phyloP scores from a whole-genome alignment of 306 rosid genomes.

The Sindora glabra region DNA sequence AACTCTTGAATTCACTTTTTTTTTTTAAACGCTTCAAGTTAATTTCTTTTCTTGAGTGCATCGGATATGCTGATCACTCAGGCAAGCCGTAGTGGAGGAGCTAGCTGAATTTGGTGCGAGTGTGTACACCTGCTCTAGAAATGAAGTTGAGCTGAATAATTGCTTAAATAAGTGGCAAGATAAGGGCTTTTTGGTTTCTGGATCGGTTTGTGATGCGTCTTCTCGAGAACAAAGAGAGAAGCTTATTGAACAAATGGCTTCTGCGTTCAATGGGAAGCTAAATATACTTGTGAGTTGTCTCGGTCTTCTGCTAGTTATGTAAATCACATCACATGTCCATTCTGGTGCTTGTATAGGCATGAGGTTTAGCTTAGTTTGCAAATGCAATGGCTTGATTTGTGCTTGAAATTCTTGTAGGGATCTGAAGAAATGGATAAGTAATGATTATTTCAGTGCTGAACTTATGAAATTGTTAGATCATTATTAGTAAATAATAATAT shows the following conservation, averaged over 20 bases:
- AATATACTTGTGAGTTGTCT: slow-evolving; percentile 58
- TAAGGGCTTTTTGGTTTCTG: slow-evolving; percentile 54
- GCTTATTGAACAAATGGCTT: slow-evolving; percentile 41
- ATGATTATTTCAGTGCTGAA: too few species aligned
- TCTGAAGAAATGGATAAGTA: too few species aligned
- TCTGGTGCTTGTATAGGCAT: too few species aligned
- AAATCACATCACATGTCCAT: too few species aligned
- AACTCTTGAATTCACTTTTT: too few species aligned
- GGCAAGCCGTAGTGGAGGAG: slow-evolving; percentile 81
- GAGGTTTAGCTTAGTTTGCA: background rate
- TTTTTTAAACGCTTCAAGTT: too few species aligned
- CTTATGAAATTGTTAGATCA: too few species aligned
- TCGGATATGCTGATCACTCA: slow-evolving; percentile 8
- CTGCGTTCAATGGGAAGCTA: slow-evolving; percentile 53
- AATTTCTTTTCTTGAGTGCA: too few species aligned
- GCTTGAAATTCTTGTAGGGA: too few species aligned
- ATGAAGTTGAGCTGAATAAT: slow-evolving; percentile 49
- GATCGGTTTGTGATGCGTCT: slow-evolving; percentile 70
- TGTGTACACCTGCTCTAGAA: slow-evolving; percentile 81
- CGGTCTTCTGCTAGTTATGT: too few species aligned
- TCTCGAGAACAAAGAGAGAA: slow-evolving; percentile 49
- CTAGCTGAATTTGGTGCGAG: slow-evolving; percentile 71
- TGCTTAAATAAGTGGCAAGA: slow-evolving; percentile 59
- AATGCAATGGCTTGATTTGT: too few species aligned
- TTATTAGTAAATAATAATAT: too few species aligned